A percentile compares a stretch with the other conserved stretches of the same genome.
Evolutionary conservation across 108 stramenopile species (phyloP).

Genomic region (Hondaea fermentalgiana): DNA sequence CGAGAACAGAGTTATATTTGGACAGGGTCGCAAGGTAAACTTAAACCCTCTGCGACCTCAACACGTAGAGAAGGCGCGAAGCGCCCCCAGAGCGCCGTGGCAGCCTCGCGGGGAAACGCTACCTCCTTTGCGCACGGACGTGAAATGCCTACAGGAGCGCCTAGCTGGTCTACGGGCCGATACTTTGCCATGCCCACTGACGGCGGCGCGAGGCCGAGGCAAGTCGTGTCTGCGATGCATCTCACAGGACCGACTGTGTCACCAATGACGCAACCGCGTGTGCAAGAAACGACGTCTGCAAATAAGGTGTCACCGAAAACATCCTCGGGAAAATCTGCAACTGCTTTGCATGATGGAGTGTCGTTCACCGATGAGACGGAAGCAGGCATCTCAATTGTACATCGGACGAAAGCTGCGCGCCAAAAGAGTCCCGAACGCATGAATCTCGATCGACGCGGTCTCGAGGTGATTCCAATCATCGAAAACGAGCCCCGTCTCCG

Average conservation of each 20-base stretch:
- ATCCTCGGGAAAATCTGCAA: neutral
- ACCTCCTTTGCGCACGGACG: neutral
- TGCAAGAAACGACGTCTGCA: neutral
- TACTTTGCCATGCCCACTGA: neutral
- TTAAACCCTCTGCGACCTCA: neutral
- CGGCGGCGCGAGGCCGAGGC: neutral
- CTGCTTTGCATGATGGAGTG: neutral
- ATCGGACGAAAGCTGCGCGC: neutral
- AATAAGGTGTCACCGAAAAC: neutral
- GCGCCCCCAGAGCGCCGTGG: neutral
- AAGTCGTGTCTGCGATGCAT: neutral
- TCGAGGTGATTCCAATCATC: conserved; percentile 33
- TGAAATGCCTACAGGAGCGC: neutral
- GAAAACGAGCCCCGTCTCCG: conserved; percentile 37
- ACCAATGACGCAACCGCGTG: neutral
- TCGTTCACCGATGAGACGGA: neutral
- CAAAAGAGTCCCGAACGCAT: conserved; percentile 12
- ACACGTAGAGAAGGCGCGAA: neutral
- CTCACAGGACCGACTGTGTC: neutral
- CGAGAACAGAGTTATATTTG: neutral
- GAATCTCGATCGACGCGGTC: conserved; percentile 43
- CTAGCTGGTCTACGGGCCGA: neutral
- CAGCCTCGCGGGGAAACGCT: neutral
- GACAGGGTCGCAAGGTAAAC: neutral
- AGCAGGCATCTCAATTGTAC: neutral